These are phyloP conservation scores for Ophiocordyceps robertsii DNA, from an alignment of 2,329 filamentous ascomycete species.

Conservation along the genomic window DNA sequence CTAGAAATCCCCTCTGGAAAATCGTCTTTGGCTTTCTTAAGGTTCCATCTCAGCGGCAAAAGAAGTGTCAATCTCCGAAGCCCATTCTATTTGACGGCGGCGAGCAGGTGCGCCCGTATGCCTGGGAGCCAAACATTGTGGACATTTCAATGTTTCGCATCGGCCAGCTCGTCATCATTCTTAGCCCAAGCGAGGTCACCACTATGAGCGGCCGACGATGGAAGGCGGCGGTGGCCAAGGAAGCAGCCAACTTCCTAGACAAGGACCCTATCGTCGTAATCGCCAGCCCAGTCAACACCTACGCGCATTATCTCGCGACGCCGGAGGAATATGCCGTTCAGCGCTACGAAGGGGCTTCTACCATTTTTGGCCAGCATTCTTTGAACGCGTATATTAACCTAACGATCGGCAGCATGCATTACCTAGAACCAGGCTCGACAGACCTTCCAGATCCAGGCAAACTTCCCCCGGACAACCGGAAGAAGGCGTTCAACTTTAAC, in stretches of 20 bases:
- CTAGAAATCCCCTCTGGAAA: conserved; percentile 50
- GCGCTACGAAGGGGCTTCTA: conserved; percentile 90
- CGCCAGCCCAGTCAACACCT: conserved; percentile 81
- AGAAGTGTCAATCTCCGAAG: conserved; percentile 66
- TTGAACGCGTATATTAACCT: conserved; percentile 80
- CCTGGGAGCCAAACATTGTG: conserved; percentile 84
- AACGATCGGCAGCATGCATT: conserved; percentile 45
- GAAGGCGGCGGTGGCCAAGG: conserved; percentile 52
- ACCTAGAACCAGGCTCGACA: conserved; percentile 22
- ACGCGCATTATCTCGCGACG: conserved; percentile 70
- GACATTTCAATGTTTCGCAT: conserved; percentile 77
- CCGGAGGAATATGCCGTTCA: conserved; percentile 73
- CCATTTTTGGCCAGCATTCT: conserved; percentile 71
- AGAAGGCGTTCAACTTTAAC: conserved; percentile 65
- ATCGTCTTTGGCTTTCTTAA: conserved; percentile 62
- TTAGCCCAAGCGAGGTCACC: conserved; percentile 76
- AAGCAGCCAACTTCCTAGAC: conserved; percentile 32
- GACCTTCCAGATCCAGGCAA: conserved; percentile 32
- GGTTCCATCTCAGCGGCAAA: conserved; percentile 54
- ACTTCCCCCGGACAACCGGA: conserved; percentile 56
- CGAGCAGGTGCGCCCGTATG: conserved; percentile 59
- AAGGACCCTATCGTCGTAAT: conserved; percentile 60
- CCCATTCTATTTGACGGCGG: conserved; percentile 82
- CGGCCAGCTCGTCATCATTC: conserved; percentile 71
- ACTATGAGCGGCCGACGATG: conserved; percentile 88